Conservation (phyloP, 495 filamentous ascomycete species). For the Hypoxylon fragiforme region DNA sequence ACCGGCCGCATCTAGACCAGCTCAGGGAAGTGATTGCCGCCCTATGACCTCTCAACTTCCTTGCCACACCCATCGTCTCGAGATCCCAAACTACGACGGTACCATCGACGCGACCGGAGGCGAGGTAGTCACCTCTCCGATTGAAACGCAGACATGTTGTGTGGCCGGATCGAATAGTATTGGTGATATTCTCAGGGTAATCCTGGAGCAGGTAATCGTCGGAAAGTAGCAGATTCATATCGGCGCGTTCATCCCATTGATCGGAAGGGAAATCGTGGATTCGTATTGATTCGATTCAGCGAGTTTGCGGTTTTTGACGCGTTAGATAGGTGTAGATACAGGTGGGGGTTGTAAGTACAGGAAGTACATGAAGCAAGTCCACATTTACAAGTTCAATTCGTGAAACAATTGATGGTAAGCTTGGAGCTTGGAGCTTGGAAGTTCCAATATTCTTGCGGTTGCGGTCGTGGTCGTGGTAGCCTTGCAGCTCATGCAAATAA, state of each 20-base stretch:
- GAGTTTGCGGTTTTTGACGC: too few species aligned
- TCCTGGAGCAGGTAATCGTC: conserved; percentile 80
- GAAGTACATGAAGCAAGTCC: too few species aligned
- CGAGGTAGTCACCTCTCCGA: conserved; percentile 88
- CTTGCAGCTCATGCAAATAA: not conserved
- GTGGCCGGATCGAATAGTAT: conserved; percentile 75
- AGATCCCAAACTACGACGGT: conserved; percentile 95
- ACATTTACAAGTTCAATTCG: too few species aligned
- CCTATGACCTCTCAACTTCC: conserved; percentile 89
- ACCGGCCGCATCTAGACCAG: conserved; percentile 90
- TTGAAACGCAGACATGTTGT: conserved; percentile 81
- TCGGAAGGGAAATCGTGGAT: too few species aligned
- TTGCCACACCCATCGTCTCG: conserved; percentile 92
- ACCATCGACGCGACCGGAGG: conserved; percentile 90
- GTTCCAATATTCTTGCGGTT: not conserved
- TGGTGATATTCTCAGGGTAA: conserved; percentile 86
- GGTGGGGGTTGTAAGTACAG: too few species aligned
- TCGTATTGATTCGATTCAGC: too few species aligned
- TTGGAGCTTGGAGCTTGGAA: not conserved
- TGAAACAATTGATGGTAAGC: too few species aligned
- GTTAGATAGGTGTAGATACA: too few species aligned
- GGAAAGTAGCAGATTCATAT: conserved; percentile 57
- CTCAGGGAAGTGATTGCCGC: conserved; percentile 87
- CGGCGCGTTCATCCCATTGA: conserved; percentile 21
- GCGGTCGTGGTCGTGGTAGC: not conserved